phyloP scores from a whole-genome alignment of 176 grass and related monocot genomes.

The Musa beccarii region DNA sequence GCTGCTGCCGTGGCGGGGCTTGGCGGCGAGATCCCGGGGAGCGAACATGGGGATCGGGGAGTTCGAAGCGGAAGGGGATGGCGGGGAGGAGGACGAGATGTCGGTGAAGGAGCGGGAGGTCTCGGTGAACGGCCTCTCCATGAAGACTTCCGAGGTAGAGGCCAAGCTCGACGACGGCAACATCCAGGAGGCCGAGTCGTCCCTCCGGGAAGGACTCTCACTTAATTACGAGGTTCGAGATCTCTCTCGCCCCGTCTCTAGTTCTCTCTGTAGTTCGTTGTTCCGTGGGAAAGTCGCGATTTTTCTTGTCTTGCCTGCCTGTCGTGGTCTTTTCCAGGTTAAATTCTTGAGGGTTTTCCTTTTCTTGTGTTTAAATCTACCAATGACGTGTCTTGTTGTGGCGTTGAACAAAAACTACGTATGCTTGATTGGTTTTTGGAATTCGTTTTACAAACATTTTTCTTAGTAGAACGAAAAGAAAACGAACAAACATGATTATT shows the following conservation, averaged over 20 bases:
- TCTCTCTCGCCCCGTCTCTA: slow-evolving; percentile 6
- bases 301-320: neutral
- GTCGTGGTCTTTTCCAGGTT: neutral
- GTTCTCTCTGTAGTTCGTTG: slow-evolving; percentile 2
- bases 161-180: slow-evolving; percentile 78
- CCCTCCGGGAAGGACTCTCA: slow-evolving; percentile 91
- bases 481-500: neutral
- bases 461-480: neutral
- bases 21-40: neutral
- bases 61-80: slow-evolving; percentile 20
- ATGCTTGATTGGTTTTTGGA: neutral
- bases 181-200: slow-evolving; percentile 96
- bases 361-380: neutral
- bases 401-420: neutral
- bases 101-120: slow-evolving; percentile 27
- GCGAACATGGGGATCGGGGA: slow-evolving; percentile 14
- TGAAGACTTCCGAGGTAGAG: slow-evolving; percentile 49
- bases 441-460: neutral
- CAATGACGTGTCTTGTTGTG: neutral
- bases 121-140: slow-evolving; percentile 3
- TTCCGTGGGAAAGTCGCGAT: neutral
- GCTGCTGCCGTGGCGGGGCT: neutral
- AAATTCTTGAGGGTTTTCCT: slow-evolving; percentile 5
- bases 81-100: slow-evolving; percentile 15
- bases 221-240: slow-evolving; percentile 90